Conservation (phyloP, 2,329 filamentous ascomycete species). For the Hypoxylon sp. region DNA sequence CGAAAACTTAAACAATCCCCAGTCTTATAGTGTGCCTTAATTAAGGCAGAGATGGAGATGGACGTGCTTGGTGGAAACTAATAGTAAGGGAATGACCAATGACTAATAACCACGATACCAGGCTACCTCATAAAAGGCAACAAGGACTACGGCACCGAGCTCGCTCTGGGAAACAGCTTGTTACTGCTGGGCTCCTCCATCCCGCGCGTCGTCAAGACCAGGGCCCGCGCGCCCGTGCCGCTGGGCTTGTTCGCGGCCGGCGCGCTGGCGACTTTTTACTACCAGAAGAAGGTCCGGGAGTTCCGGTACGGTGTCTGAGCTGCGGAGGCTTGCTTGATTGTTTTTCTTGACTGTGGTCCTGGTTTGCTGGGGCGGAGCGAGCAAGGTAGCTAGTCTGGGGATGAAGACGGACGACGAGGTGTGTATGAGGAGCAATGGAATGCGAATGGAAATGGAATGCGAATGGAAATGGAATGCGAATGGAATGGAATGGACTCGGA, state of each 20-base stretch:
- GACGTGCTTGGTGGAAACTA: no score
- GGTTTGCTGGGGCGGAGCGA: neutral
- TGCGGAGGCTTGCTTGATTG: neutral
- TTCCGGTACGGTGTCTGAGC: conserved; percentile 56
- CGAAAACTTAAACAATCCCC: no score
- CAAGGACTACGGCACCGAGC: conserved; percentile 58
- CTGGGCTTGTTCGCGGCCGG: conserved; percentile 53
- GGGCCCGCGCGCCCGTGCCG: conserved; percentile 54
- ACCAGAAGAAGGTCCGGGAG: conserved; percentile 58
- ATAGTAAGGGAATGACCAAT: no score
- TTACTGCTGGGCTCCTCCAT: conserved; percentile 55
- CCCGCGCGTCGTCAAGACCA: conserved; percentile 56
- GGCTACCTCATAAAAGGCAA: conserved; percentile 58
- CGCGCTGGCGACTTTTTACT: conserved; percentile 56
- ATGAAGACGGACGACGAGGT: neutral
- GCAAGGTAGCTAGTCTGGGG: neutral
- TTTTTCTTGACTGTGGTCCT: neutral
- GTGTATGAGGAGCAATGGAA: neutral
- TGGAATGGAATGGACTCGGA: neutral
- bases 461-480: neutral
- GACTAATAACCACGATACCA: conserved; percentile 32
- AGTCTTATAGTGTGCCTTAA: no score
- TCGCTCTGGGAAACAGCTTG: conserved; percentile 57
- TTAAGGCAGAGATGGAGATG: no score
- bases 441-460: neutral